Evolutionary conservation across 176 grass and related monocot genomes (phyloP).

Genomic region (Zoysia pacifica): DNA sequence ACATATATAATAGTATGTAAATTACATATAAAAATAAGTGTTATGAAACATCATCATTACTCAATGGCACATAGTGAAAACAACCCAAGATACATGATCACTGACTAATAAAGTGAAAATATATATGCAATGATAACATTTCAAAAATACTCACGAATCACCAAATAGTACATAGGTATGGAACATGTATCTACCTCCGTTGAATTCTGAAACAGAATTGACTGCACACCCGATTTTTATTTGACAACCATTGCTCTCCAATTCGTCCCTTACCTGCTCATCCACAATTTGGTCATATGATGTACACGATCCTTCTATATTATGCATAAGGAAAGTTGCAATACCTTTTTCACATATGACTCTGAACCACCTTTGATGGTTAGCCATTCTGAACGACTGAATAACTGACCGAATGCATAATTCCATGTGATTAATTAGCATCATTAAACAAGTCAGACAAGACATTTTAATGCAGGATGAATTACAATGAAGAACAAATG

Average conservation of each 20-base stretch:
- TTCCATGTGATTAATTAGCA: background rate
- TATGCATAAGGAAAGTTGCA: background rate
- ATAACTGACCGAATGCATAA: slow-evolving; percentile 49
- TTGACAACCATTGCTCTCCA: slow-evolving; percentile 64
- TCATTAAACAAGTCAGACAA: background rate
- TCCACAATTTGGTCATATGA: background rate
- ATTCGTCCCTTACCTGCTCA: slow-evolving; percentile 55
- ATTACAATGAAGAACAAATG: background rate
- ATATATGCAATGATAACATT: background rate
- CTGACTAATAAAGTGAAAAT: background rate
- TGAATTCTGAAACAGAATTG: slow-evolving; percentile 50
- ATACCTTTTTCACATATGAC: slow-evolving; percentile 63
- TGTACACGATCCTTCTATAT: background rate
- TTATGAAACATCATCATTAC: background rate
- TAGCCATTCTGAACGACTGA: slow-evolving; percentile 76
- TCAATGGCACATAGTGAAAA: background rate
- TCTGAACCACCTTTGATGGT: slow-evolving; percentile 75
- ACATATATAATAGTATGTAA: background rate
- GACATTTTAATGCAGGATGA: slow-evolving; percentile 42
- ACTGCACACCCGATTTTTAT: slow-evolving; percentile 69
- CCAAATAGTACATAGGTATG: background rate
- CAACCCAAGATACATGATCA: background rate
- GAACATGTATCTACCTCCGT: slow-evolving; percentile 43
- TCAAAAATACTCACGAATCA: background rate
- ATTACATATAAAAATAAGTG: background rate